These are phyloP conservation scores for Fusarium brevicatenulatum DNA, from an alignment of 2,329 filamentous ascomycete species.

Conservation along the genomic window DNA sequence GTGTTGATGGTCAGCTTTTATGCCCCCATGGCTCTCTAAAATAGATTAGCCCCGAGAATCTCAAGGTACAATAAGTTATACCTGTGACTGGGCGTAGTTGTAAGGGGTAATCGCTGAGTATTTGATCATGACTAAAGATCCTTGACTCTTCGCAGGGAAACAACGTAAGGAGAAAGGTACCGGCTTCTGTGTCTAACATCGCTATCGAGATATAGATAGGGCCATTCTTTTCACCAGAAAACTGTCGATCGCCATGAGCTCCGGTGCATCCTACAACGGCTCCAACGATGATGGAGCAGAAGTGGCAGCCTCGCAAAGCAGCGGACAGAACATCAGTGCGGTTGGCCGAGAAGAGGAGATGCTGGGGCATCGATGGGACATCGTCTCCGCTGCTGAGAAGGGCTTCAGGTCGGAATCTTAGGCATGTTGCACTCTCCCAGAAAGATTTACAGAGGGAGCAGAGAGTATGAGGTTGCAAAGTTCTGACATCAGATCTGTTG, in stretches of 20 bases:
- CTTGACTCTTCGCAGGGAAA: neutral
- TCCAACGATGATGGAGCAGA: neutral
- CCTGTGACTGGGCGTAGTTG: neutral
- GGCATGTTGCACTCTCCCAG: neutral
- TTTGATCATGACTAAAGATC: neutral
- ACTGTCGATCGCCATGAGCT: neutral
- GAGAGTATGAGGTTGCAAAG: neutral
- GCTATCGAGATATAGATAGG: neutral
- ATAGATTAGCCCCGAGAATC: neutral
- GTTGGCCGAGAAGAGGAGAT: neutral
- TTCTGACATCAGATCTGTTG: neutral
- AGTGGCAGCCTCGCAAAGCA: neutral
- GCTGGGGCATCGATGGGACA: neutral
- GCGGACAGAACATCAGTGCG: neutral
- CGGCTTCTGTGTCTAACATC: neutral
- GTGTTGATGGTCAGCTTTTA: neutral
- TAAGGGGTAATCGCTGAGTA: neutral
- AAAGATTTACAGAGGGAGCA: neutral
- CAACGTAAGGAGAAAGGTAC: neutral
- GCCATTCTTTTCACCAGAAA: neutral
- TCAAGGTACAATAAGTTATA: neutral
- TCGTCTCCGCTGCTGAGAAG: neutral
- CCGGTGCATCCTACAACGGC: neutral
- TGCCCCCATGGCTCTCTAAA: neutral
- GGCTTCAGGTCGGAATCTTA: neutral